A percentile compares a stretch with the other conserved stretches of the same genome.
Evolutionary conservation across 768 basidiomycete species (phyloP).

Genomic region (Lactifluus volemus): DNA sequence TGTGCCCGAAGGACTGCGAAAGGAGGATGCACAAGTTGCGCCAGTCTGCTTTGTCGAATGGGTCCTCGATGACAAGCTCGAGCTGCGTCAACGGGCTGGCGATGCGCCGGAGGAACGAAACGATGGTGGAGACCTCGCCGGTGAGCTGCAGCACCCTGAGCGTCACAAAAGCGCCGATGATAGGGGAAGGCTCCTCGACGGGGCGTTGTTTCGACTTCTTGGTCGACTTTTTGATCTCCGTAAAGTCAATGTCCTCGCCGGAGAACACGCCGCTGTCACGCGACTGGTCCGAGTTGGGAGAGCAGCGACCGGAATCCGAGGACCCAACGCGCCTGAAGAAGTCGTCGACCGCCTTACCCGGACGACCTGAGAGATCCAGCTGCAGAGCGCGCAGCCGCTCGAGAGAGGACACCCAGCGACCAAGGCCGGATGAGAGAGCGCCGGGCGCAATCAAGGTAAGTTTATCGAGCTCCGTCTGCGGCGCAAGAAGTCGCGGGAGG

Average conservation of each 20-base stretch:
- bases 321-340: slow-evolving; percentile 62
- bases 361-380: slow-evolving; percentile 63
- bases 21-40: slow-evolving; percentile 57
- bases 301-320: slow-evolving; percentile 56
- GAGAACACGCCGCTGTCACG: slow-evolving; percentile 75
- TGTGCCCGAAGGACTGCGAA: slow-evolving; percentile 50
- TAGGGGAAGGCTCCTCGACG: slow-evolving; percentile 36
- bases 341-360: slow-evolving; percentile 62
- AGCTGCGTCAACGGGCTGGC: slow-evolving; percentile 55
- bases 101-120: slow-evolving; percentile 63
- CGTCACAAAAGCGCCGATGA: slow-evolving; percentile 47
- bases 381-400: slow-evolving; percentile 54
- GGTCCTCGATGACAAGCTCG: slow-evolving; percentile 73
- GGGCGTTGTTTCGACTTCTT: slow-evolving; percentile 41
- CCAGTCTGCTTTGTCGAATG: slow-evolving; percentile 69
- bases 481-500: slow-evolving; percentile 55
- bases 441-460: slow-evolving; percentile 64
- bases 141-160: slow-evolving; percentile 57
- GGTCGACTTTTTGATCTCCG: slow-evolving; percentile 62
- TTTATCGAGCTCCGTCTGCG: slow-evolving; percentile 52
- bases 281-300: slow-evolving; percentile 58
- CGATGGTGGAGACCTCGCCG: slow-evolving; percentile 61
- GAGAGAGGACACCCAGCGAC: slow-evolving; percentile 62
- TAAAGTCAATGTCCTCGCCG: slow-evolving; percentile 68
- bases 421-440: slow-evolving; percentile 61